Evolutionary conservation across 176 grass and related monocot species (phyloP).

Genomic region (Metroxylon sagu): DNA sequence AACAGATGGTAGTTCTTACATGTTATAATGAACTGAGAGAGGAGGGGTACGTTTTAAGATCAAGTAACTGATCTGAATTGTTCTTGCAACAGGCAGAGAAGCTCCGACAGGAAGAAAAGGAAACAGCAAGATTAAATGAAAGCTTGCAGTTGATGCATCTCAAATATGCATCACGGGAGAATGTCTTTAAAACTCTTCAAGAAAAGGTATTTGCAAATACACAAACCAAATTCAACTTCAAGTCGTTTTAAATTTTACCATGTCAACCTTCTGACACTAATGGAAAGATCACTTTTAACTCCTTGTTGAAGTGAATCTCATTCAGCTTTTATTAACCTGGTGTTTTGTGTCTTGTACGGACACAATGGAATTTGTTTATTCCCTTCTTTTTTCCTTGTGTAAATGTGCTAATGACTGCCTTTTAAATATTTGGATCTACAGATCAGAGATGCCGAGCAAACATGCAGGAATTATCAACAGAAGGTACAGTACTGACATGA

Average conservation of each 20-base stretch:
- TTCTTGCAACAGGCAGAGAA: slow-evolving; percentile 56
- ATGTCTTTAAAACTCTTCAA: slow-evolving; percentile 54
- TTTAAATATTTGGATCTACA: slow-evolving; percentile 18
- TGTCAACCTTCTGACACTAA: no score
- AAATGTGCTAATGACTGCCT: no score
- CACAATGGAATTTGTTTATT: not conserved
- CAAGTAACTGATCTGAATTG: no score
- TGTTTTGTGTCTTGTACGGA: no score
- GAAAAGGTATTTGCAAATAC: slow-evolving; percentile 47
- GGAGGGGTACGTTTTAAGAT: no score
- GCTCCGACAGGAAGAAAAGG: slow-evolving; percentile 58
- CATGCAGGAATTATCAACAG: slow-evolving; percentile 55
- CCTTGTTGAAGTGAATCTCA: no score
- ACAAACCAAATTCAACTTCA: no score
- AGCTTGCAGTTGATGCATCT: slow-evolving; percentile 63
- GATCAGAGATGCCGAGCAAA: slow-evolving; percentile 70
- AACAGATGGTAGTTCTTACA: slow-evolving; percentile 60
- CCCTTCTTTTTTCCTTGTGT: slow-evolving; percentile 2
- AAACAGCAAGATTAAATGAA: slow-evolving; percentile 48
- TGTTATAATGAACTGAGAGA: no score
- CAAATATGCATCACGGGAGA: slow-evolving; percentile 71
- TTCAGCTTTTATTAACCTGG: no score
- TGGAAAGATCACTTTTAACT: no score
- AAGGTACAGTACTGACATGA: slow-evolving; percentile 25
- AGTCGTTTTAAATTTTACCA: no score